Evolutionary conservation across 1,139 yeast genomes (phyloP).

Genomic region (Taphrina sp.): DNA sequence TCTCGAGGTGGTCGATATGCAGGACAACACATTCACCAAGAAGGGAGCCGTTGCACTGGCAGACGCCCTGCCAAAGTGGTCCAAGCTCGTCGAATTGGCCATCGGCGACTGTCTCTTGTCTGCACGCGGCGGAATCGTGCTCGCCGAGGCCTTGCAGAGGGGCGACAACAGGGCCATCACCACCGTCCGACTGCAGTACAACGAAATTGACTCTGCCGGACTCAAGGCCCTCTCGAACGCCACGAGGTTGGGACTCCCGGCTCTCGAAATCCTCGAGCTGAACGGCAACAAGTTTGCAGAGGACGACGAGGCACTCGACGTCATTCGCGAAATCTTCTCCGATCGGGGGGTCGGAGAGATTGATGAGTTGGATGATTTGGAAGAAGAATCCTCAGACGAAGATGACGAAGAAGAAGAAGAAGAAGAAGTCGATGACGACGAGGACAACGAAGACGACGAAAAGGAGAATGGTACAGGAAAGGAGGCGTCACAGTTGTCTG

Average conservation of each 20-base stretch:
- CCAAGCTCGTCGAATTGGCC: constrained; percentile 66
- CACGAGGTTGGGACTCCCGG: constrained; percentile 57
- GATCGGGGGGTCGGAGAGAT: constrained; percentile 75
- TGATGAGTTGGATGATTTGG: constrained; percentile 91
- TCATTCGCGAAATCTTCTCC: constrained; percentile 62
- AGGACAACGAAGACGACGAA: constrained; percentile 51
- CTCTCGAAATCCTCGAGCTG: constrained; percentile 66
- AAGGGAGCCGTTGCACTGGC: constrained; percentile 77
- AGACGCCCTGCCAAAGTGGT: constrained; percentile 56
- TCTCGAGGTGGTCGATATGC: constrained; percentile 74
- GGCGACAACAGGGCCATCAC: constrained; percentile 49
- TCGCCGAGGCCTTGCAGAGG: constrained; percentile 45
- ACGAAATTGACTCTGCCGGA: constrained; percentile 73
- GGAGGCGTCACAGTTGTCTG: constrained; percentile 51
- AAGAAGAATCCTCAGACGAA: constrained; percentile 81
- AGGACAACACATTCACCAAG: constrained; percentile 91
- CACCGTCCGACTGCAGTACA: constrained; percentile 74
- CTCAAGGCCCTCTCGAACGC: constrained; percentile 58
- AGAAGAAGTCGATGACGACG: constrained; percentile 61
- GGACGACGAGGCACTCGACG: constrained; percentile 60
- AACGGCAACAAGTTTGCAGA: constrained; percentile 91
- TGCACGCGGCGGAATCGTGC: constrained; percentile 63
- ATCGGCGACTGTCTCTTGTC: constrained; percentile 86
- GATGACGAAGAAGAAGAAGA: constrained; percentile 72
- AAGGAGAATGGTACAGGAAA: constrained; percentile 51